Evolutionary conservation across 2,329 filamentous ascomycete genomes (phyloP), one percentile per base, ranked within the genome.

Genomic region (Trichoderma sp.): DNA sequence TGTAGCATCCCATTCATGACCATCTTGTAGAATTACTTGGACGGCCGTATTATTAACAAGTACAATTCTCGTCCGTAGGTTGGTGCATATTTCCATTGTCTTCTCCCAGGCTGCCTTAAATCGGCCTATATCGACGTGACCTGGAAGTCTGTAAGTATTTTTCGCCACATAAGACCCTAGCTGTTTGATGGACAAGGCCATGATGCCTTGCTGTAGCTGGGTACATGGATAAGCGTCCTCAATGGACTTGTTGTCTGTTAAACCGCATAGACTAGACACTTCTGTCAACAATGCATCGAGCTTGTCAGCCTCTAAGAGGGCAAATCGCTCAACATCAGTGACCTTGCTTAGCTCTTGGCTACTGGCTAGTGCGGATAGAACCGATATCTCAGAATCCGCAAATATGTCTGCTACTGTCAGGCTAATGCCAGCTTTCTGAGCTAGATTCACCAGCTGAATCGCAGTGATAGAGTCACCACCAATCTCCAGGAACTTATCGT

Each of bases 391-490:
- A 27, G 62, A 53, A 49, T 60, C 49, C 31, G 29, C 29, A 47
- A 68, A 68, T 33, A 68, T 62, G 7, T 52, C 31, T 7, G 40
- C 57, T 16, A 68, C 57, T 29, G 57, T 68, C 11, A 68, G 33
- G 16, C 33, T 29, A 4, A 69, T 65, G 5, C 52, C 60, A 16
- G 71, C 71, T 3, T 70, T 74, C 63, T 79, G 75, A 4, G 81
- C 80, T 43, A 76, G 75, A 4, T 81, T 77, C 0, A 82, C 81
- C 0, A 84, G 73, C 64, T 77, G 79, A 80, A 84, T 84, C 0
- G 82, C 82, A 2, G 77, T 76, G 13, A 84, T 76, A 0, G 83
- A 84, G 73, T 84, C 82, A 4, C 83, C 81, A 0, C 81, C 81
- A 4, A 65, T 49, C 43, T 65, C 62, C 10, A 71, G 49, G 59